Percentiles rank a stretch among this genome's conserved stretches.
These are phyloP conservation scores for Krasilnikovozyma curviuscula DNA, from an alignment of 768 basidiomycete genomes.

Conservation along the genomic window DNA sequence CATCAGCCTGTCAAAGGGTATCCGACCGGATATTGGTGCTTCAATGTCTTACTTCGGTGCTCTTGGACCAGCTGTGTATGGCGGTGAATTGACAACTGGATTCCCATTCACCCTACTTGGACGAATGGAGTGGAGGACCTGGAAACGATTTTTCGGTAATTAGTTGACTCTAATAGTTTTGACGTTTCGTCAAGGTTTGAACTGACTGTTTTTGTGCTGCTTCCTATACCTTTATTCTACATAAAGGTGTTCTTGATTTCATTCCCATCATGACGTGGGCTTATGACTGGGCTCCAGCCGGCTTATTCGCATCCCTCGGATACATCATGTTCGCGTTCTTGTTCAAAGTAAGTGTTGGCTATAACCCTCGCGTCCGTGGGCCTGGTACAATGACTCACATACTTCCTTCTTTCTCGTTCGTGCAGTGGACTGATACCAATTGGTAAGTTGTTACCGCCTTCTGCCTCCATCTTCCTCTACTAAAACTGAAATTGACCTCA, in stretches of 20 bases:
- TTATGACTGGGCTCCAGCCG: constrained; percentile 32
- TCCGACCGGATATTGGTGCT: constrained; percentile 32
- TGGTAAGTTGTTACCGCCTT: constrained; percentile 21
- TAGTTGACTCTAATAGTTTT: not conserved
- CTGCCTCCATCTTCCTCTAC: not conserved
- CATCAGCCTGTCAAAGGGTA: constrained; percentile 32
- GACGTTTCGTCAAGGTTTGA: not conserved
- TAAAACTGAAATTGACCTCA: not conserved
- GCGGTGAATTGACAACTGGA: constrained; percentile 32
- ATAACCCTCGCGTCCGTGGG: not conserved
- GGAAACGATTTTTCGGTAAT: constrained; percentile 31
- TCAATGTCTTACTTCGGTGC: constrained; percentile 33
- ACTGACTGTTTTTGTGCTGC: not conserved
- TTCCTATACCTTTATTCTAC: not conserved
- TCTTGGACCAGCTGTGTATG: constrained; percentile 35
- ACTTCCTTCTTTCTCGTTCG: constrained; percentile 2
- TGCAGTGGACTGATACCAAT: constrained; percentile 35
- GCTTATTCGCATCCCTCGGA: constrained; percentile 5
- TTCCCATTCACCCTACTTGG: constrained; percentile 33
- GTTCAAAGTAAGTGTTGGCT: no score
- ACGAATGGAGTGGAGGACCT: constrained; percentile 31
- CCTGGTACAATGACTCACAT: not conserved
- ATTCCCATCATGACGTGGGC: constrained; percentile 35
- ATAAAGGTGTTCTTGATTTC: constrained; percentile 32
- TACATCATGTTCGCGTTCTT: constrained; percentile 34